These are phyloP conservation scores for Colletotrichum coccodes DNA, from an alignment of 2,329 filamentous ascomycete species.

Conservation along the genomic window DNA sequence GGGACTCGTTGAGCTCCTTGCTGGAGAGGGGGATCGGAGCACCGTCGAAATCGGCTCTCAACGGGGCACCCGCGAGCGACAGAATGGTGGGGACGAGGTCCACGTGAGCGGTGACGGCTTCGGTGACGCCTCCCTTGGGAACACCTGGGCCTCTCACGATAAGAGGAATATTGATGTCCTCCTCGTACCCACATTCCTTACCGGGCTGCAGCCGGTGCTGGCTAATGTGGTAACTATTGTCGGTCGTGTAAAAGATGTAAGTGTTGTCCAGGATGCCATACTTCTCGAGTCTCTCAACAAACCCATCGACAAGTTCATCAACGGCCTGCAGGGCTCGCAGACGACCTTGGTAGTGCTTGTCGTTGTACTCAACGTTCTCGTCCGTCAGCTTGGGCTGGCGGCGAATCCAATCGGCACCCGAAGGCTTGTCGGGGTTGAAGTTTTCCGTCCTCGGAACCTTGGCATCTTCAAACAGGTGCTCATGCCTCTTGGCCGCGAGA, in stretches of 20 bases:
- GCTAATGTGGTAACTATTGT: slow-evolving; percentile 65
- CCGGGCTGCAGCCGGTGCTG: slow-evolving; percentile 63
- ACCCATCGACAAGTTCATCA: slow-evolving; percentile 54
- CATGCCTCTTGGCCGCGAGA: slow-evolving; percentile 62
- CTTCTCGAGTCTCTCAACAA: slow-evolving; percentile 46
- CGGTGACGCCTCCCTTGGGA: slow-evolving; percentile 44
- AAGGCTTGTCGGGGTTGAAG: slow-evolving; percentile 68
- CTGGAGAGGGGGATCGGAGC: slow-evolving; percentile 52
- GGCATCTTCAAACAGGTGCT: slow-evolving; percentile 66
- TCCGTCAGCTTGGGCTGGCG: slow-evolving; percentile 46
- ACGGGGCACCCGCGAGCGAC: slow-evolving; percentile 43
- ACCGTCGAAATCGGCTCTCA: slow-evolving; percentile 62
- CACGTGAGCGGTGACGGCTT: slow-evolving; percentile 59
- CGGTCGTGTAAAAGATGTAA: slow-evolving; percentile 62
- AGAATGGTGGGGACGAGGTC: slow-evolving; percentile 67
- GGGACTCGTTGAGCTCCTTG: slow-evolving; percentile 33
- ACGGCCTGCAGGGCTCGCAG: slow-evolving; percentile 56
- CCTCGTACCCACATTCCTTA: slow-evolving; percentile 61
- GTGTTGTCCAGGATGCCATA: slow-evolving; percentile 50
- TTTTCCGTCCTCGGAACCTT: slow-evolving; percentile 71
- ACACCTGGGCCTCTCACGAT: slow-evolving; percentile 61
- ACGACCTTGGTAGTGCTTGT: slow-evolving; percentile 52
- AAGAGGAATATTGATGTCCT: slow-evolving; percentile 62
- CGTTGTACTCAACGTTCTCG: slow-evolving; percentile 45
- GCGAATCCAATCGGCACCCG: slow-evolving; percentile 56